Percentiles rank a stretch among this genome's conserved stretches.
Evolutionary conservation across 768 basidiomycete species (phyloP).

Genomic region (Tricholoma sp.): DNA sequence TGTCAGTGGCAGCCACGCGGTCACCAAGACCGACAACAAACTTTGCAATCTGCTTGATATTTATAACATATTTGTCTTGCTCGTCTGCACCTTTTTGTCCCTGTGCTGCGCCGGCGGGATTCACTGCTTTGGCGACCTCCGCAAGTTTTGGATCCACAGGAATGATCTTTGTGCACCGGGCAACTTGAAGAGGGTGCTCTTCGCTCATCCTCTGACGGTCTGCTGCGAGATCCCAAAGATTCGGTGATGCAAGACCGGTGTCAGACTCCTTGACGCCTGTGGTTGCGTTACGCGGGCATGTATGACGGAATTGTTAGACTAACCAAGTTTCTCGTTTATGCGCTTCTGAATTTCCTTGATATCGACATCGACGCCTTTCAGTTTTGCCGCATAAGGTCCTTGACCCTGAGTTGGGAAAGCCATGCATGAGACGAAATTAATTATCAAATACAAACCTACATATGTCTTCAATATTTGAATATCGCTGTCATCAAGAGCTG

Average conservation of each 20-base stretch:
- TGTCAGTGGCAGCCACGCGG: slow-evolving; percentile 94
- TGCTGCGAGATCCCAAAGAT: slow-evolving; percentile 94
- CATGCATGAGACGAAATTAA: slow-evolving; percentile 1
- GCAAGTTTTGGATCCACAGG: slow-evolving; percentile 72
- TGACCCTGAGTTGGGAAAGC: slow-evolving; percentile 66
- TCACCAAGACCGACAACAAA: slow-evolving; percentile 98
- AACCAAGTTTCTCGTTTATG: slow-evolving; percentile 95
- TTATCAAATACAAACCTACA: slow-evolving; percentile 38
- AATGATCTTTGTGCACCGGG: slow-evolving; percentile 98
- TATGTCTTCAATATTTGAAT: slow-evolving; percentile 99
- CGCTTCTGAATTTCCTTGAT: slow-evolving; percentile 96
- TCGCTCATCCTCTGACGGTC: slow-evolving; percentile 88
- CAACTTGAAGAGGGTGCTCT: slow-evolving; percentile 94
- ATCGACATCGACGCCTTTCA: slow-evolving; percentile 88
- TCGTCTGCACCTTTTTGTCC: slow-evolving; percentile 97
- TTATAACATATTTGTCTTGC: slow-evolving; percentile 99
- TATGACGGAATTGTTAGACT: not conserved
- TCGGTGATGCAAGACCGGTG: slow-evolving; percentile 94
- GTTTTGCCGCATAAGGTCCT: slow-evolving; percentile 88
- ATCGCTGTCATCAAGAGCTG: slow-evolving; percentile 95
- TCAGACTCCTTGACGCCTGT: slow-evolving; percentile 95
- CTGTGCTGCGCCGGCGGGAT: slow-evolving; percentile 70
- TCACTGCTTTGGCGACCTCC: slow-evolving; percentile 73
- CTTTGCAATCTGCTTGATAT: slow-evolving; percentile 99
- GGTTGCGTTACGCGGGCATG: slow-evolving; percentile 4